A percentile compares a stretch with the other conserved stretches of the same genome.
These are phyloP conservation scores for Rutstroemia sp. DNA, from an alignment of 2,329 filamentous ascomycete genomes.

Conservation along the genomic window DNA sequence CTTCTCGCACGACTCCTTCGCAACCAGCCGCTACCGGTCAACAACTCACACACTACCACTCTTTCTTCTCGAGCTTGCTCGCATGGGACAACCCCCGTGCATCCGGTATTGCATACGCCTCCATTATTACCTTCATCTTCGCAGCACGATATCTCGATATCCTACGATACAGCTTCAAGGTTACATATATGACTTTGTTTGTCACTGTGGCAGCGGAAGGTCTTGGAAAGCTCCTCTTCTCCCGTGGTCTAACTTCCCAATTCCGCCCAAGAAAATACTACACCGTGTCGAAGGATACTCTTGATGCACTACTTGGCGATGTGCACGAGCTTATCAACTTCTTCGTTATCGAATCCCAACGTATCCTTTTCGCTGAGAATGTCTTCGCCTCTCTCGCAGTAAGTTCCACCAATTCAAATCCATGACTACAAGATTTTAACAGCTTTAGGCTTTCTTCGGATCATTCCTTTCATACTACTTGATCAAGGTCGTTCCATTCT, in stretches of 20 bases:
- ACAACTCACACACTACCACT: conserved; percentile 62
- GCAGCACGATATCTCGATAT: conserved; percentile 59
- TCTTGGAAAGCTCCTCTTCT: conserved; percentile 52
- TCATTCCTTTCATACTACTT: conserved; percentile 62
- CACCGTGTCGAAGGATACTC: conserved; percentile 54
- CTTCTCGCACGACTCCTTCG: conserved; percentile 46
- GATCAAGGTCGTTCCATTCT: conserved; percentile 63
- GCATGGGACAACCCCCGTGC: conserved; percentile 64
- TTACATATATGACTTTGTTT: conserved; percentile 55
- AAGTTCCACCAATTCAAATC: conserved; percentile 30
- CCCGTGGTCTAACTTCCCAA: conserved; percentile 56
- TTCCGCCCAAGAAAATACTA: conserved; percentile 62
- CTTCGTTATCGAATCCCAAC: conserved; percentile 62
- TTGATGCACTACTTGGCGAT: conserved; percentile 55
- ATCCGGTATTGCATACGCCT: conserved; percentile 56
- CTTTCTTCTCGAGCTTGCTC: conserved; percentile 61
- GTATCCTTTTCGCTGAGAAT: conserved; percentile 63
- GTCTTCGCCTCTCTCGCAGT: conserved; percentile 51
- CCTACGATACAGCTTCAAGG: conserved; percentile 56
- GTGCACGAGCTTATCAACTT: conserved; percentile 65
- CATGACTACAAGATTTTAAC: conserved; percentile 10
- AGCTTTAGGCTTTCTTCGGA: conserved; percentile 45
- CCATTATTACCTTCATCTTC: conserved; percentile 53
- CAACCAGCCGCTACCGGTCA: conserved; percentile 52
- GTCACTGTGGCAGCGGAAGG: conserved; percentile 54